Percentiles rank a stretch among this genome's conserved stretches.
Conservation (phyloP, 2,329 filamentous ascomycete species). For the Capronia epimyces region DNA sequence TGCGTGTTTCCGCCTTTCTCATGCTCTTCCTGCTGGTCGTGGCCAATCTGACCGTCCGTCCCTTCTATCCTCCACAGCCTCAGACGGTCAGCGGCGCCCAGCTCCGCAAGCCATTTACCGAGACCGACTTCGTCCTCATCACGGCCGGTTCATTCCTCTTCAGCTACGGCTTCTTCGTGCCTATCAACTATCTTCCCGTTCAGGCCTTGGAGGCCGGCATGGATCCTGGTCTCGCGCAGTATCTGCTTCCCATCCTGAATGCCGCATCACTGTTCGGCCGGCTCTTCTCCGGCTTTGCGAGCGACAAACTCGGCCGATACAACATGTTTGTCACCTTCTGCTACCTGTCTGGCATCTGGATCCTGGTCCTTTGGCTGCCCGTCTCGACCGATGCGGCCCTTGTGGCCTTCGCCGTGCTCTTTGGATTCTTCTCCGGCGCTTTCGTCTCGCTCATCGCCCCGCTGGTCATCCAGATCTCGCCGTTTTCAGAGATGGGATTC, state of each 20-base stretch:
- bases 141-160: slow-evolving; percentile 35
- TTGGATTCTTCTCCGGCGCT: slow-evolving; percentile 64
- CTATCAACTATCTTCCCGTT: slow-evolving; percentile 25
- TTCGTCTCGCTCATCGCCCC: slow-evolving; percentile 59
- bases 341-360: slow-evolving; percentile 40
- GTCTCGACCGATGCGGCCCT: slow-evolving; percentile 50
- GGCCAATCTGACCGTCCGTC: slow-evolving; percentile 48
- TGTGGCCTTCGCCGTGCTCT: slow-evolving; percentile 59
- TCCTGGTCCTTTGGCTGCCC: slow-evolving; percentile 53
- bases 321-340: slow-evolving; percentile 34
- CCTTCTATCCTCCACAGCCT: slow-evolving; percentile 42
- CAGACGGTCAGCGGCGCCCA: slow-evolving; percentile 28
- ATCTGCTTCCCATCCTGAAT: slow-evolving; percentile 53
- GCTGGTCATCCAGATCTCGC: slow-evolving; percentile 7
- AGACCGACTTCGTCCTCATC: slow-evolving; percentile 26
- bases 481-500: slow-evolving; percentile 3
- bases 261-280: slow-evolving; percentile 38
- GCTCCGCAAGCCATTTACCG: slow-evolving; percentile 31
- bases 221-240: slow-evolving; percentile 43
- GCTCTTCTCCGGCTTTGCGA: slow-evolving; percentile 32
- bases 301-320: slow-evolving; percentile 28
- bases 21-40: slow-evolving; percentile 55
- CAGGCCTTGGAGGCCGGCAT: slow-evolving; percentile 42
- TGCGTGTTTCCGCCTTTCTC: slow-evolving; percentile 53
- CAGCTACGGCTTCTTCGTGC: slow-evolving; percentile 39